phyloP scores from a whole-genome alignment of 2,329 filamentous ascomycete genomes.

The Exutisphaerella laricina region DNA sequence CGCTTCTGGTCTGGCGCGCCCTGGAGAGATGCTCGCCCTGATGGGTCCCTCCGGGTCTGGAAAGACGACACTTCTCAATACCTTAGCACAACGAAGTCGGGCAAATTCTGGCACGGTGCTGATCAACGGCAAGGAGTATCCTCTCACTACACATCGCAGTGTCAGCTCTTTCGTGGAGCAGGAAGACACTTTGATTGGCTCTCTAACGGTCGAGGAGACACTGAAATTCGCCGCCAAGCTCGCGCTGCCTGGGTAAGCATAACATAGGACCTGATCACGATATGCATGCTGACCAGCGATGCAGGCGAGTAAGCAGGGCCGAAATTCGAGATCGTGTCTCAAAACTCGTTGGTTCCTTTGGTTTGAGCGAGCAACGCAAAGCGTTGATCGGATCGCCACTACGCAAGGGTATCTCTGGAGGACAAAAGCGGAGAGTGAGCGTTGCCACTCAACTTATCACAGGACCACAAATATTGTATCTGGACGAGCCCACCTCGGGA shows the following conservation, averaged over 20 bases:
- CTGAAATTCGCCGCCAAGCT: conserved; percentile 68
- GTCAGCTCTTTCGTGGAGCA: conserved; percentile 76
- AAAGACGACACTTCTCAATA: conserved; percentile 77
- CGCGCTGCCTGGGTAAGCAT: conserved; percentile 40
- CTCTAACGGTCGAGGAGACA: conserved; percentile 71
- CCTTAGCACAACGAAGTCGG: conserved; percentile 58
- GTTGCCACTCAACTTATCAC: conserved; percentile 76
- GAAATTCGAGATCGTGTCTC: conserved; percentile 57
- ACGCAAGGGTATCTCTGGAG: conserved; percentile 72
- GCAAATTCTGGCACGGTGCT: conserved; percentile 47
- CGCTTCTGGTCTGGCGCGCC: conserved; percentile 29
- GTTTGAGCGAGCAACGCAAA: conserved; percentile 59
- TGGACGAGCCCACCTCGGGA: conserved; percentile 77
- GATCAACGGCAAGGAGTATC: conserved; percentile 52
- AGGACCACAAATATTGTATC: conserved; percentile 67
- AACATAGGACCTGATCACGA: neutral
- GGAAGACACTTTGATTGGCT: conserved; percentile 74
- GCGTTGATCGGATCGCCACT: conserved; percentile 73
- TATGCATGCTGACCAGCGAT: conserved; percentile 34
- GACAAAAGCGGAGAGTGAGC: conserved; percentile 72
- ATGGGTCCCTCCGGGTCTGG: conserved; percentile 68
- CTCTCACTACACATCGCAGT: conserved; percentile 37
- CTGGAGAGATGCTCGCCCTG: conserved; percentile 66
- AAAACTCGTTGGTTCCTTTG: conserved; percentile 62
- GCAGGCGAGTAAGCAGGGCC: conserved; percentile 45